Conservation (phyloP, 2,329 filamentous ascomycete genomes). For the Madurella fahalii region DNA sequence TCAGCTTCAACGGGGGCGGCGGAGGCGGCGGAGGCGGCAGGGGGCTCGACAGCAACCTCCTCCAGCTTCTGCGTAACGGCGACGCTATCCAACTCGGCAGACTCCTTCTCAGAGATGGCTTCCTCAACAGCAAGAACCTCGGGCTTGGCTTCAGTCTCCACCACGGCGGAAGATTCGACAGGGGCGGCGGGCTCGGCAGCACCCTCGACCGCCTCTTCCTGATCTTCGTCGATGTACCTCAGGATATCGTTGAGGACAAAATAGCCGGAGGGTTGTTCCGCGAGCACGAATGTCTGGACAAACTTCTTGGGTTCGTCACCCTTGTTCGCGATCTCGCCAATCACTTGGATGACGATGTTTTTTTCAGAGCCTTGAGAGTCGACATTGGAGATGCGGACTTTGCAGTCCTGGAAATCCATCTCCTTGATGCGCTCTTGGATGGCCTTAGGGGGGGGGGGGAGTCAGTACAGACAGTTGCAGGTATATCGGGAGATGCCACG, state of each 20-base stretch:
- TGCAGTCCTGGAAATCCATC: constrained; percentile 94
- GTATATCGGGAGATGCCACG: too few relatives aligned
- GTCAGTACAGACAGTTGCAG: too few relatives aligned
- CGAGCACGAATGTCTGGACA: constrained; percentile 94
- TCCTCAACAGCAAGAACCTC: constrained; percentile 43
- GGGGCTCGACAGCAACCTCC: constrained; percentile 39
- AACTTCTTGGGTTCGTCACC: constrained; percentile 89
- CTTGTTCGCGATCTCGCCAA: constrained; percentile 96
- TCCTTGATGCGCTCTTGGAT: constrained; percentile 94
- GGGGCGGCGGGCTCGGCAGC: constrained; percentile 32
- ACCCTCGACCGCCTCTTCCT: constrained; percentile 62
- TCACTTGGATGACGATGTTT: constrained; percentile 96
- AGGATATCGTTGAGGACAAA: constrained; percentile 99
- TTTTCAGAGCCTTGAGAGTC: constrained; percentile 90
- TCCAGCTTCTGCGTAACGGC: constrained; percentile 74
- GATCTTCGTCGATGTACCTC: constrained; percentile 82
- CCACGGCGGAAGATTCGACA: constrained; percentile 32
- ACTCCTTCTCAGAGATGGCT: constrained; percentile 34
- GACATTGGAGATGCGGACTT: constrained; percentile 96
- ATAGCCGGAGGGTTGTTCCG: constrained; percentile 93
- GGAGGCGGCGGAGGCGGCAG: constrained; percentile 22
- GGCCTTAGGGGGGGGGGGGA: constrained; percentile 57
- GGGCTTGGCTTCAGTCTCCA: constrained; percentile 33
- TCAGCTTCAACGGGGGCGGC: constrained; percentile 24
- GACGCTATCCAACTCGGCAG: constrained; percentile 42